Percentiles rank a stretch among this genome's conserved stretches.
Evolutionary conservation across 176 grass and related monocot genomes (phyloP).

Genomic region (Paspalum notatum): DNA sequence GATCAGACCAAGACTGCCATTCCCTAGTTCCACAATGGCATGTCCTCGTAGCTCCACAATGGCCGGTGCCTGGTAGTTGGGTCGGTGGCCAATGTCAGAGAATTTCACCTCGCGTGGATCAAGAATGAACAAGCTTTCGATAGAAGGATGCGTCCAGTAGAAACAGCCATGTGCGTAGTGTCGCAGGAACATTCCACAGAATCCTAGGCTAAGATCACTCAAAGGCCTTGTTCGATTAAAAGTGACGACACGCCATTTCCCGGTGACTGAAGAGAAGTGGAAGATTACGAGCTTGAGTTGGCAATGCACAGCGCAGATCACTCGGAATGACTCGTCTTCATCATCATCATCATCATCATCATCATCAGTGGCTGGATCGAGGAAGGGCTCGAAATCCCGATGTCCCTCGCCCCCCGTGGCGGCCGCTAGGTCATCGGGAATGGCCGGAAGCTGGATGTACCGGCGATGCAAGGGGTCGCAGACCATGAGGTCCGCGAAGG

Average conservation of each 20-base stretch:
- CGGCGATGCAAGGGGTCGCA: conserved; percentile 11
- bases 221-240: neutral
- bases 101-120: conserved; percentile 8
- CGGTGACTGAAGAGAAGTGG: conserved; percentile 29
- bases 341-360: neutral
- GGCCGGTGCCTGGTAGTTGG: no score
- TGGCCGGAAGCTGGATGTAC: neutral
- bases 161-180: neutral
- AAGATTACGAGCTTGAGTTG: conserved; percentile 9
- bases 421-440: neutral
- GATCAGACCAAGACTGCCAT: neutral
- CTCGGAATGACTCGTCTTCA: conserved; percentile 16
- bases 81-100: neutral
- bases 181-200: neutral
- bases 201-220: neutral
- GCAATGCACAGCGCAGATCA: conserved; percentile 6
- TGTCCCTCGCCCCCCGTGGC: neutral
- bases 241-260: neutral
- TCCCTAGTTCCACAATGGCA: neutral
- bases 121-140: neutral
- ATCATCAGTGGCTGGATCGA: neutral
- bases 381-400: conserved; percentile 11
- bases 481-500: neutral
- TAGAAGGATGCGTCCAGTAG: conserved; percentile 18
- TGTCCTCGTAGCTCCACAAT: neutral